phyloP scores from a whole-genome alignment of 768 basidiomycete genomes.

The Agaricus subrufescens region DNA sequence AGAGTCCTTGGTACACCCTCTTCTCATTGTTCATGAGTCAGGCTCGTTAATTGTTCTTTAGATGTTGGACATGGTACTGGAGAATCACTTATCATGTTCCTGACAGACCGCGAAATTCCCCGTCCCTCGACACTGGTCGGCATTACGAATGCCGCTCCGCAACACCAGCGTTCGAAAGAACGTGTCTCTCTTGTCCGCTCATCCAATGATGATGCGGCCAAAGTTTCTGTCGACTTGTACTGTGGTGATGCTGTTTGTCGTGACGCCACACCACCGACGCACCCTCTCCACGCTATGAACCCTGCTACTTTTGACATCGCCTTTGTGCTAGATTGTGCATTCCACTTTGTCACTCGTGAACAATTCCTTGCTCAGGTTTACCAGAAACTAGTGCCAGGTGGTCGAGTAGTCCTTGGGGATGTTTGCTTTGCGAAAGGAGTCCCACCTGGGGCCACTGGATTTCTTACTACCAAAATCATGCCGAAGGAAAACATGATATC shows the following conservation, averaged over 20 bases:
- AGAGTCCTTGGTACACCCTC: constrained; percentile 46
- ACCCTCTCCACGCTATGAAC: constrained; percentile 41
- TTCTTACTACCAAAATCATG: constrained; percentile 31
- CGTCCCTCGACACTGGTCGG: constrained; percentile 46
- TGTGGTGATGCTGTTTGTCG: constrained; percentile 48
- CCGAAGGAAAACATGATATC: constrained; percentile 48
- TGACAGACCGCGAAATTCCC: constrained; percentile 39
- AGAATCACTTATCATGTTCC: constrained; percentile 56
- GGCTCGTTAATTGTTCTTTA: constrained; percentile 16
- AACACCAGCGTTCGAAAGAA: constrained; percentile 40
- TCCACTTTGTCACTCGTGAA: constrained; percentile 54
- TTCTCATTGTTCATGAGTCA: background rate
- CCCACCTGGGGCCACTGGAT: constrained; percentile 17
- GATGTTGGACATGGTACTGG: constrained; percentile 70
- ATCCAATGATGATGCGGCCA: constrained; percentile 4
- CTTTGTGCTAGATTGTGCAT: constrained; percentile 64
- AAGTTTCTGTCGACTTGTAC: constrained; percentile 34
- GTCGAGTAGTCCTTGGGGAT: constrained; percentile 56
- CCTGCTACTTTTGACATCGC: constrained; percentile 38
- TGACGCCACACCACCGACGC: constrained; percentile 17
- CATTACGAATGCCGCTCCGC: constrained; percentile 49
- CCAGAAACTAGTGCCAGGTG: constrained; percentile 40
- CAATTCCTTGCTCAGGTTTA: constrained; percentile 49
- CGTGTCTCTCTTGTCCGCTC: constrained; percentile 31
- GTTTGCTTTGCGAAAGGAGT: constrained; percentile 41